Evolutionary conservation across 2,329 filamentous ascomycete species (phyloP).

Genomic region (Venturiaceae sp.): DNA sequence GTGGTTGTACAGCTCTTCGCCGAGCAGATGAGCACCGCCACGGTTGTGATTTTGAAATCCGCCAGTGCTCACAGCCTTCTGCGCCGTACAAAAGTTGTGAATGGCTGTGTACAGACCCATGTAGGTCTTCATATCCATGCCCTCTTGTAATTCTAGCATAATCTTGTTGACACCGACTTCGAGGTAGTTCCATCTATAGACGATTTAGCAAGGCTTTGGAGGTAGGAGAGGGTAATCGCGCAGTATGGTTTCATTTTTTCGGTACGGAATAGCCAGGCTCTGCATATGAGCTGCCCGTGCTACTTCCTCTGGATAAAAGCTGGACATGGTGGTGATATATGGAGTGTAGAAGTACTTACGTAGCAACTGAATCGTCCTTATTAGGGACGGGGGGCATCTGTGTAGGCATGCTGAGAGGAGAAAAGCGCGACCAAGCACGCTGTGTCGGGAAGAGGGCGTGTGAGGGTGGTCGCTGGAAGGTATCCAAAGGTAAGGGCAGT

Average conservation of each 20-base stretch:
- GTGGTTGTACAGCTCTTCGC: slow-evolving; percentile 91
- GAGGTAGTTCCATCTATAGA: slow-evolving; percentile 65
- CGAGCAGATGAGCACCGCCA: slow-evolving; percentile 86
- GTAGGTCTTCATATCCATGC: slow-evolving; percentile 92
- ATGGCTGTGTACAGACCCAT: slow-evolving; percentile 97
- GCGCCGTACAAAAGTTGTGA: slow-evolving; percentile 98
- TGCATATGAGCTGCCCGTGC: not conserved
- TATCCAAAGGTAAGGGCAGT: not conserved
- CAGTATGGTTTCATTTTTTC: not conserved
- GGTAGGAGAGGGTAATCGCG: too few relatives aligned
- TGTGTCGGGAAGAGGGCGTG: not conserved
- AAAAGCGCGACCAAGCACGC: not conserved
- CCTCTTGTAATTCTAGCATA: slow-evolving; percentile 84
- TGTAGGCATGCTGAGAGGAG: slow-evolving; percentile 8
- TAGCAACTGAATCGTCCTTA: slow-evolving; percentile 37
- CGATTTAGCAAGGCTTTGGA: not conserved
- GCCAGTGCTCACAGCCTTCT: slow-evolving; percentile 70
- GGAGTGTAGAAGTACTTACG: not conserved
- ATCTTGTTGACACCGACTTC: slow-evolving; percentile 83
- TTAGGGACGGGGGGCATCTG: slow-evolving; percentile 36
- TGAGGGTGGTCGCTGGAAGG: not conserved
- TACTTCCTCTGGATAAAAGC: too few relatives aligned
- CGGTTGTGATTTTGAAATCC: slow-evolving; percentile 47
- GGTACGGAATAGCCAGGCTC: not conserved
- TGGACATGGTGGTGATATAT: not conserved